Percentiles rank a stretch among this genome's conserved stretches.
These are phyloP conservation scores for Ustilago tritici DNA, from an alignment of 1,284 basidiomycete species.

Conservation along the genomic window DNA sequence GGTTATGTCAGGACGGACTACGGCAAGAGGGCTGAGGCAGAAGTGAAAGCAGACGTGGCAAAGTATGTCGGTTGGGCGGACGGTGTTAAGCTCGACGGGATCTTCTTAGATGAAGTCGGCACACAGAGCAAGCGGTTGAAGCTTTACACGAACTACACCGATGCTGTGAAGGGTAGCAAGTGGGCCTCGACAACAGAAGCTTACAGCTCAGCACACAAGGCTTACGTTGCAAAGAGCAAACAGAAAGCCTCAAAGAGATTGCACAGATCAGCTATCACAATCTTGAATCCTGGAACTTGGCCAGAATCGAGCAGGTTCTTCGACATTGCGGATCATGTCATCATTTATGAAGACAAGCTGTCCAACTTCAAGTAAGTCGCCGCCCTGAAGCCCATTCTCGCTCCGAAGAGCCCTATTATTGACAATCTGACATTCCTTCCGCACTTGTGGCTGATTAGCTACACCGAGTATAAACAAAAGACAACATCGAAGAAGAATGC, in stretches of 20 bases:
- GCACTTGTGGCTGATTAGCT: slow-evolving; percentile 1
- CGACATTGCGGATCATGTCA: slow-evolving; percentile 22
- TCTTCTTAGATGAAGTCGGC: slow-evolving; percentile 30
- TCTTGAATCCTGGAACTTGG: slow-evolving; percentile 33
- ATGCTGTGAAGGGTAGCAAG: slow-evolving; percentile 15
- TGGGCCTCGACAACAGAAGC: slow-evolving; percentile 1
- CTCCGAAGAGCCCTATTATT: background rate
- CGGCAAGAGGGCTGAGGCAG: background rate
- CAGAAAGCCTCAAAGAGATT: background rate
- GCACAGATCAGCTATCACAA: slow-evolving; percentile 12
- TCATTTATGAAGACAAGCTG: slow-evolving; percentile 31
- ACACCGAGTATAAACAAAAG: slow-evolving; percentile 11
- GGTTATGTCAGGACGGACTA: slow-evolving; percentile 30
- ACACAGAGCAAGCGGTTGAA: slow-evolving; percentile 7
- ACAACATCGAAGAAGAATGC: background rate
- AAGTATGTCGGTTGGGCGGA: slow-evolving; percentile 14
- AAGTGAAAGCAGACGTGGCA: slow-evolving; percentile 15
- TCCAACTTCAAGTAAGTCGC: slow-evolving; percentile 28
- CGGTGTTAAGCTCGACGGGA: slow-evolving; percentile 10
- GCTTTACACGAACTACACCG: slow-evolving; percentile 15
- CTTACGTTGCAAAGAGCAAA: background rate
- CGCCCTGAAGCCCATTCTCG: background rate
- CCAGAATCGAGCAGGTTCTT: slow-evolving; percentile 15
- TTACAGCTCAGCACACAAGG: background rate
- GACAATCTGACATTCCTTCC: background rate